Conservation (phyloP, 352 stramenopile species). For the Plasmopara viticola region DNA sequence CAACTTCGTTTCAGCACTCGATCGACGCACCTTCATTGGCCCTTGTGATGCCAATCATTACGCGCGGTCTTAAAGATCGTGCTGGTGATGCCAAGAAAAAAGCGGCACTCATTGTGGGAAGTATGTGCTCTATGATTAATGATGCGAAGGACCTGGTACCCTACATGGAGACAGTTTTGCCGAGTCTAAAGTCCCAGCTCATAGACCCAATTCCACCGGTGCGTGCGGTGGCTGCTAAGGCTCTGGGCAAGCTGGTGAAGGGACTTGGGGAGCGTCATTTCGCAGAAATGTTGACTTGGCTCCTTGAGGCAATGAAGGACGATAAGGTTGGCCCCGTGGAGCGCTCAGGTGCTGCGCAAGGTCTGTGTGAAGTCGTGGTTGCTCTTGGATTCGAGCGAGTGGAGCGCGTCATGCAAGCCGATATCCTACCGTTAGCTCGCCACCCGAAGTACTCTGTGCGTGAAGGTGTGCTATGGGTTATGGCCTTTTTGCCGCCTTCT, state of each 20-base stretch:
- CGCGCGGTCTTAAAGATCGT: constrained; percentile 96
- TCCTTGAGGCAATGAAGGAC: constrained; percentile 94
- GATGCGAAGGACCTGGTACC: constrained; percentile 96
- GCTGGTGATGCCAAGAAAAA: constrained; percentile 97
- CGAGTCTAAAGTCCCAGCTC: constrained; percentile 91
- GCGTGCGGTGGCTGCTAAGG: constrained; percentile 91
- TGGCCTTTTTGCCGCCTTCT: constrained; percentile 97
- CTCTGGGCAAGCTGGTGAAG: constrained; percentile 92
- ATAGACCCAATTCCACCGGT: constrained; percentile 94
- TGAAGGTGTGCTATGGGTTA: constrained; percentile 98
- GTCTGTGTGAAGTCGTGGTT: constrained; percentile 94
- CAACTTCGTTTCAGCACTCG: constrained; percentile 98
- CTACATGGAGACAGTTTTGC: constrained; percentile 96
- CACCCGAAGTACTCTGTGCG: constrained; percentile 93
- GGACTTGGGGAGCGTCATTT: constrained; percentile 95
- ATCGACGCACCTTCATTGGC: constrained; percentile 99
- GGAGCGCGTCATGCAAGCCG: constrained; percentile 73
- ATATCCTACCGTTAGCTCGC: constrained; percentile 93
- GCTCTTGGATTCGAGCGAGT: constrained; percentile 77
- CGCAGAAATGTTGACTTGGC: constrained; percentile 94
- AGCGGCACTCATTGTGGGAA: constrained; percentile 97
- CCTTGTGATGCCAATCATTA: constrained; percentile 99
- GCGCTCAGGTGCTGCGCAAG: constrained; percentile 96
- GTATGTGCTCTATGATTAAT: constrained; percentile 99
- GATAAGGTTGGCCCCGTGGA: constrained; percentile 92